Evolutionary conservation across 2,329 filamentous ascomycete genomes (phyloP).

Genomic region (Xylariomycetidae sp.): DNA sequence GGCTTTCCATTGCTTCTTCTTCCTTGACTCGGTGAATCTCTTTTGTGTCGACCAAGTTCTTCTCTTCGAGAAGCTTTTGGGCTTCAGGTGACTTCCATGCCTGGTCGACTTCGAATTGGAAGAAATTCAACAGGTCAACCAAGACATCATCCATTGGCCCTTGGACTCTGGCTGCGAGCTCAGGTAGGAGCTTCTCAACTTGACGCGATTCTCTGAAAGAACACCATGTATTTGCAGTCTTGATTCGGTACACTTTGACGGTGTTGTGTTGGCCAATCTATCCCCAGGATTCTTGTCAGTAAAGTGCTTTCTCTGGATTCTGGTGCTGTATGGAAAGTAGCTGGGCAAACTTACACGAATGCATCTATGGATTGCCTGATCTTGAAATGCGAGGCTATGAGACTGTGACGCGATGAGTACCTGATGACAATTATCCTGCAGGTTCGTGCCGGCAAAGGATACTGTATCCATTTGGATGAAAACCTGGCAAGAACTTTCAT

Average conservation of each 20-base stretch:
- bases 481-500: conserved; percentile 18
- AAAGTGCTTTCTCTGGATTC: too few species aligned
- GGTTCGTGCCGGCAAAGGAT: conserved; percentile 22
- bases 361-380: conserved; percentile 23
- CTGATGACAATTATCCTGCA: conserved; percentile 22
- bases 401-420: conserved; percentile 23
- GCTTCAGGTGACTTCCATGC: conserved; percentile 18
- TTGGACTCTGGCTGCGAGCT: conserved; percentile 19
- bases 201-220: conserved; percentile 23
- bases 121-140: conserved; percentile 21
- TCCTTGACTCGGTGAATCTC: conserved; percentile 1
- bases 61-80: conserved; percentile 11
- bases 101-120: conserved; percentile 18
- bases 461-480: conserved; percentile 27
- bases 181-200: conserved; percentile 24
- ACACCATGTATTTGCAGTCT: conserved; percentile 22
- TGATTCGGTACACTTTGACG: conserved; percentile 20
- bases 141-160: conserved; percentile 15
- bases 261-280: conserved; percentile 22
- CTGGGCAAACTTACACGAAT: conserved; percentile 21
- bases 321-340: too few species aligned
- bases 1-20: conserved; percentile 1
- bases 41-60: conserved; percentile 10
- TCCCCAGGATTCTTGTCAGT: conserved; percentile 10
- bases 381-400: conserved; percentile 19